Percentiles rank a stretch among this genome's conserved stretches.
These are phyloP conservation scores for Lomentospora prolificans DNA, from an alignment of 2,329 filamentous ascomycete species.

Conservation along the genomic window DNA sequence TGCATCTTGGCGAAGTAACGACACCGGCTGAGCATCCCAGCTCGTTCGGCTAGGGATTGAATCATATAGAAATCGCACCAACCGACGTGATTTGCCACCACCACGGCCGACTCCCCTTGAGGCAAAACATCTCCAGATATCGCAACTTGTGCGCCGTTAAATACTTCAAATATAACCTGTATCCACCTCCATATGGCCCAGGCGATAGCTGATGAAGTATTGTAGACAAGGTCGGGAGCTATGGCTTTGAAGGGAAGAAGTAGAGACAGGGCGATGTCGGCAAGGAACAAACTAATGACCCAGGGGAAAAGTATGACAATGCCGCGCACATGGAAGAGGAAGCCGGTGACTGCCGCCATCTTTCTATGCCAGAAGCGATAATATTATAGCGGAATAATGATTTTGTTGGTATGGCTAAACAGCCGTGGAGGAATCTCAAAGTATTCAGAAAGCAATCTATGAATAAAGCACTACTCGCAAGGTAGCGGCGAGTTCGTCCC, in stretches of 20 bases:
- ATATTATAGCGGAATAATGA: no score
- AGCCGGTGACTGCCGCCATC: not conserved
- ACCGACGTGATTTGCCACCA: conserved; percentile 49
- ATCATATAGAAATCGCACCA: conserved; percentile 59
- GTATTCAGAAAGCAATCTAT: no score
- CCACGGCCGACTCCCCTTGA: conserved; percentile 46
- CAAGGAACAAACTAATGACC: conserved; percentile 39
- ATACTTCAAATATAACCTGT: conserved; percentile 43
- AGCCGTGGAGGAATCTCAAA: no score
- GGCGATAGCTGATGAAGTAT: conserved; percentile 44
- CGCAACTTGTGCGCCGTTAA: conserved; percentile 43
- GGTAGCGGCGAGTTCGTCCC: no score
- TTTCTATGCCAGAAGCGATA: no score
- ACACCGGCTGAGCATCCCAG: conserved; percentile 50
- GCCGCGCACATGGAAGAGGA: conserved; percentile 31
- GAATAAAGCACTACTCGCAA: no score
- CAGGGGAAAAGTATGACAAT: conserved; percentile 37
- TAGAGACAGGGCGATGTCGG: conserved; percentile 40
- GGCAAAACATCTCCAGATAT: conserved; percentile 43
- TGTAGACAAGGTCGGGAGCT: conserved; percentile 40
- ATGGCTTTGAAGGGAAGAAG: conserved; percentile 37
- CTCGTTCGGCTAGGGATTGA: conserved; percentile 42
- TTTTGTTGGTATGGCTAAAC: no score
- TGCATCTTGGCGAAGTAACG: conserved; percentile 54
- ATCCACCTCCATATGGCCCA: conserved; percentile 46